A percentile compares a stretch with the other conserved stretches of the same genome.
Evolutionary conservation across 129 eudicot genomes (phyloP).

Genomic region (Flaveria brownii): DNA sequence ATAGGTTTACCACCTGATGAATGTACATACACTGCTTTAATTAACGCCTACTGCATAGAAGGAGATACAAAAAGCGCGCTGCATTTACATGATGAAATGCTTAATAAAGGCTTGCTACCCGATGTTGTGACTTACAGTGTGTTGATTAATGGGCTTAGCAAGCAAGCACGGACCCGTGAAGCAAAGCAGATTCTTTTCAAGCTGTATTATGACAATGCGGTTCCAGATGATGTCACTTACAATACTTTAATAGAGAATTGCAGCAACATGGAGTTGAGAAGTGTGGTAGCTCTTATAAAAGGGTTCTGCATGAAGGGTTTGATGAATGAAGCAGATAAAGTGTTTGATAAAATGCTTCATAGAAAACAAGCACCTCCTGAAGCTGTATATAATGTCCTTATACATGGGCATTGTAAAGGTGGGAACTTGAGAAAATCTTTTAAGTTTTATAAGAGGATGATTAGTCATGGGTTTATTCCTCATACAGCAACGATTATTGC

Average conservation of each 20-base stretch:
- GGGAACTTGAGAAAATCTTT: slow-evolving; percentile 74
- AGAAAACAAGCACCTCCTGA: slow-evolving; percentile 46
- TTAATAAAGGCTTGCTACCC: slow-evolving; percentile 72
- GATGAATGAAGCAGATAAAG: slow-evolving; percentile 89
- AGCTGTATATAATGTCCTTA: slow-evolving; percentile 68
- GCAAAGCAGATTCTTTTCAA: slow-evolving; percentile 83
- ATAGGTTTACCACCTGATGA: slow-evolving; percentile 75
- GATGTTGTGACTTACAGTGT: slow-evolving; percentile 91
- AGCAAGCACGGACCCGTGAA: slow-evolving; percentile 84
- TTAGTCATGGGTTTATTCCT: slow-evolving; percentile 57
- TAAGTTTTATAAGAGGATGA: slow-evolving; percentile 68
- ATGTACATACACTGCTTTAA: slow-evolving; percentile 82
- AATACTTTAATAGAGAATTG: slow-evolving; percentile 69
- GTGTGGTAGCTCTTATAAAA: slow-evolving; percentile 68
- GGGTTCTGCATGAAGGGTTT: slow-evolving; percentile 96
- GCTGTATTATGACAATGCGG: slow-evolving; percentile 66
- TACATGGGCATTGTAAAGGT: slow-evolving; percentile 85
- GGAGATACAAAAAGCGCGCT: slow-evolving; percentile 66
- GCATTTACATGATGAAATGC: slow-evolving; percentile 76
- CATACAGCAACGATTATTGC: slow-evolving; percentile 81
- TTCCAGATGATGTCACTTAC: slow-evolving; percentile 77
- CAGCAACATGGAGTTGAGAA: slow-evolving; percentile 52
- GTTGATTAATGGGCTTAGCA: slow-evolving; percentile 82
- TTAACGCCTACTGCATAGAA: slow-evolving; percentile 78
- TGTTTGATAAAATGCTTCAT: slow-evolving; percentile 65